phyloP scores from a whole-genome alignment of 2,329 filamentous ascomycete genomes.

The Chaetomiaceae sp. region DNA sequence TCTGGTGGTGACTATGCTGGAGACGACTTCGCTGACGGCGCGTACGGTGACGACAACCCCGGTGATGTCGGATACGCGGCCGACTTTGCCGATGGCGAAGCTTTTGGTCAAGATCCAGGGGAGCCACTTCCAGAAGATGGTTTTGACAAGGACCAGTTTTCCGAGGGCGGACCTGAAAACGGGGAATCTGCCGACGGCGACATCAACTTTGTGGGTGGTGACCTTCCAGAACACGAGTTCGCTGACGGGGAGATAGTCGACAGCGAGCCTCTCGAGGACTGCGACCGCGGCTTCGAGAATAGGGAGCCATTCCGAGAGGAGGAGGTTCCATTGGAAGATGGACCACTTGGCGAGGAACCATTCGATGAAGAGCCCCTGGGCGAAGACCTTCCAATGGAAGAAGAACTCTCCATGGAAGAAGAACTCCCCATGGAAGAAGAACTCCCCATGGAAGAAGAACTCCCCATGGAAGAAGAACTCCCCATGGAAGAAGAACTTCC shows the following conservation, averaged over 20 bases:
- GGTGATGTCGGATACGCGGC: too few relatives aligned
- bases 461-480: not conserved
- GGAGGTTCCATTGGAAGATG: not conserved
- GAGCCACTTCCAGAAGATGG: not conserved
- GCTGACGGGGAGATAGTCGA: slow-evolving; percentile 5
- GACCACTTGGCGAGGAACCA: not conserved
- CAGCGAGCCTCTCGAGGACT: not conserved
- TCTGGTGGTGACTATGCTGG: not conserved
- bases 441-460: not conserved
- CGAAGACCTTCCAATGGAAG: not conserved
- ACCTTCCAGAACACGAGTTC: not conserved
- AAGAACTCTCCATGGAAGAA: not conserved
- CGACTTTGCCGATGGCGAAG: not conserved
- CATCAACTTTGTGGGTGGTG: not conserved
- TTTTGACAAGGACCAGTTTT: not conserved
- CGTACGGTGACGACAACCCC: too few relatives aligned
- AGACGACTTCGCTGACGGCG: not conserved
- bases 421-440: not conserved
- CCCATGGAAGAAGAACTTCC: not conserved
- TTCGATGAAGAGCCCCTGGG: not conserved
- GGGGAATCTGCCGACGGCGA: slow-evolving; percentile 4
- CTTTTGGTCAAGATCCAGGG: not conserved
- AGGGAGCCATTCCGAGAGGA: not conserved
- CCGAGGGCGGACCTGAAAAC: not conserved
- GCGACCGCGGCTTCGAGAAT: not conserved